A percentile compares a stretch with the other conserved stretches of the same genome.
phyloP scores from a whole-genome alignment of 805 yeast genomes.

The Pichia scutulata region DNA sequence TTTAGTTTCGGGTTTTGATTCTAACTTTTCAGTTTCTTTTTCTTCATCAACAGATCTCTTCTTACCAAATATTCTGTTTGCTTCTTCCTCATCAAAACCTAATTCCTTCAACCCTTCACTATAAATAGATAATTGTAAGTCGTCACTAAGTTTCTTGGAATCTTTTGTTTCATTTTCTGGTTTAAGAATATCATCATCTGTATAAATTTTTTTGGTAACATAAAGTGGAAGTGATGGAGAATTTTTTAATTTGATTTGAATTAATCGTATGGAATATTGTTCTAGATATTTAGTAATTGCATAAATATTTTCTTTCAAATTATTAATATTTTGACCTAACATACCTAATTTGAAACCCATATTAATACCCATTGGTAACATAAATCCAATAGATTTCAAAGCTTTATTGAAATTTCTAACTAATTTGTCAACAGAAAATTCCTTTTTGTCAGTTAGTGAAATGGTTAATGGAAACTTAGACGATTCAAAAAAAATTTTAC shows the following conservation, averaged over 20 bases:
- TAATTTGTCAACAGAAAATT: constrained; percentile 40
- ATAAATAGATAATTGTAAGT: constrained; percentile 41
- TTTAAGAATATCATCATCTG: constrained; percentile 38
- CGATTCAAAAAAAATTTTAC: constrained; percentile 62
- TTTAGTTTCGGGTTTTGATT: not conserved
- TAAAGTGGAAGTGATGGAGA: constrained; percentile 86
- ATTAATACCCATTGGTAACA: constrained; percentile 68
- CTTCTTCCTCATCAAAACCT: constrained; percentile 68
- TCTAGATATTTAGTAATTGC: constrained; percentile 44
- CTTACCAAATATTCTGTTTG: constrained; percentile 53
- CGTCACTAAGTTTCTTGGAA: constrained; percentile 28
- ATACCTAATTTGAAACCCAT: constrained; percentile 62
- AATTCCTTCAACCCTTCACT: constrained; percentile 76
- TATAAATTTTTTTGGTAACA: constrained; percentile 49
- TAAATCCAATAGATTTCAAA: constrained; percentile 48
- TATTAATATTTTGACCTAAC: constrained; percentile 34
- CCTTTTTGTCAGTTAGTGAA: constrained; percentile 25
- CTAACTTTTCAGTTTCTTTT: not conserved
- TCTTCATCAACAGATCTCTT: constrained; percentile 19
- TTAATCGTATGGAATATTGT: constrained; percentile 40
- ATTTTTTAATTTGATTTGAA: constrained; percentile 54
- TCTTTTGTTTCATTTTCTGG: constrained; percentile 16
- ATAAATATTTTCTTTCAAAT: constrained; percentile 53
- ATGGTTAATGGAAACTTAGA: constrained; percentile 65
- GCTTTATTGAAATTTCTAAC: constrained; percentile 52